Conservation (phyloP, 352 stramenopile species). For the Aphanomyces euteiches region DNA sequence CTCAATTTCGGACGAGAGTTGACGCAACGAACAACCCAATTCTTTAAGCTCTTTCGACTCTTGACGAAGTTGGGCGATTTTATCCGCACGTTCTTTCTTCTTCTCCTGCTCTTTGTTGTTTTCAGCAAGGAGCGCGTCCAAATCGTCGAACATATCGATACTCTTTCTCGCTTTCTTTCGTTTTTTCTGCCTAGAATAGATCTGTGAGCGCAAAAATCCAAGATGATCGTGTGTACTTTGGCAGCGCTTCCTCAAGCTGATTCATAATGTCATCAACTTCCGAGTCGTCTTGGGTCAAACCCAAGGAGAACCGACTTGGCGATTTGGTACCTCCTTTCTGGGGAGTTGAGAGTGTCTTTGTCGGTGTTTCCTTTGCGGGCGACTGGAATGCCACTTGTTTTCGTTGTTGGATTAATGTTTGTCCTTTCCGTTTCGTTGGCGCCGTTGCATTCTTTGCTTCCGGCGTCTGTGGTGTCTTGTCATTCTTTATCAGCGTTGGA, state of each 20-base stretch:
- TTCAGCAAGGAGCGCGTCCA: slow-evolving; percentile 68
- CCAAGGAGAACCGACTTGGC: no score
- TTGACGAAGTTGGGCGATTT: slow-evolving; percentile 54
- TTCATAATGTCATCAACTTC: background rate
- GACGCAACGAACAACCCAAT: slow-evolving; percentile 20
- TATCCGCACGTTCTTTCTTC: slow-evolving; percentile 49
- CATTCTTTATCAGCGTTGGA: no score
- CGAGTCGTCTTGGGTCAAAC: background rate
- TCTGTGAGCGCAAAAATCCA: background rate
- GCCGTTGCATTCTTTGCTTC: no score
- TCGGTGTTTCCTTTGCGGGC: no score
- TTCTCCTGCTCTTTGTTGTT: slow-evolving; percentile 57
- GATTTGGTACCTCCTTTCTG: no score
- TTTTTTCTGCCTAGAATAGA: background rate
- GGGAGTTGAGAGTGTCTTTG: no score
- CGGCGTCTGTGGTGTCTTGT: no score
- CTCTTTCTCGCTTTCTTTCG: background rate
- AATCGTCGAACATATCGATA: slow-evolving; percentile 33
- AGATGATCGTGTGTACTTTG: background rate
- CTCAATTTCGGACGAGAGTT: slow-evolving; percentile 60
- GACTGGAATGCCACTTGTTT: no score
- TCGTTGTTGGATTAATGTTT: no score
- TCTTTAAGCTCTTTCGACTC: slow-evolving; percentile 40
- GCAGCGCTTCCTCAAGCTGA: background rate
- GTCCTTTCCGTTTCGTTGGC: no score